A percentile compares a stretch with the other conserved stretches of the same genome.
These are phyloP conservation scores for Verticillium nonalfalfae DNA, from an alignment of 2,329 filamentous ascomycete genomes.

Conservation along the genomic window DNA sequence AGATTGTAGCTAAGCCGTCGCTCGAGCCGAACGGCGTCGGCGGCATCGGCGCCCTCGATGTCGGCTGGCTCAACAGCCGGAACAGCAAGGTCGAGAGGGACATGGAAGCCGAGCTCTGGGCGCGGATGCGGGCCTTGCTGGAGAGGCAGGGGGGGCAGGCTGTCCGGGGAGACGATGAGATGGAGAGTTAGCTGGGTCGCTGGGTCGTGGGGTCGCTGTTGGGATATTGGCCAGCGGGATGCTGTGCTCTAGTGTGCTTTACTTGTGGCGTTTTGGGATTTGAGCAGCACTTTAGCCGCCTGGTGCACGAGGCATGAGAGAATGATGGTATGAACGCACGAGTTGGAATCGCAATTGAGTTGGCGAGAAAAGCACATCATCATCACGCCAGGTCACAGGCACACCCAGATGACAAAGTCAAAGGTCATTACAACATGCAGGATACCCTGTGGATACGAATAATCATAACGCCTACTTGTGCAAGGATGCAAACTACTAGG, in stretches of 20 bases:
- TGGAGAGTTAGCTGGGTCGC: neutral
- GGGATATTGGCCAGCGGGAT: no score
- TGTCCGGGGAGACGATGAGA: slow-evolving; percentile 10
- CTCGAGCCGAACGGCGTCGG: slow-evolving; percentile 49
- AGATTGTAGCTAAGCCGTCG: slow-evolving; percentile 23
- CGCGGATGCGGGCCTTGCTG: slow-evolving; percentile 27
- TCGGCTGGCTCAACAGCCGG: slow-evolving; percentile 84
- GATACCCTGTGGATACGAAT: neutral
- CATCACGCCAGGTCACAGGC: no score
- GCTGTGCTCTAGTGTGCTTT: no score
- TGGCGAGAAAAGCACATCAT: no score
- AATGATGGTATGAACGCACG: no score
- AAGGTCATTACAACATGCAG: no score
- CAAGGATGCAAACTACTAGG: neutral
- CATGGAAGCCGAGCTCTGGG: slow-evolving; percentile 79
- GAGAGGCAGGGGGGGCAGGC: slow-evolving; percentile 16
- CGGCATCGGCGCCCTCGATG: slow-evolving; percentile 61
- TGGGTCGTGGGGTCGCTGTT: no score
- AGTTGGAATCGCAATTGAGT: no score
- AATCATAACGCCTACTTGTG: neutral
- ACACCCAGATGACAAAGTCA: no score
- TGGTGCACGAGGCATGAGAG: no score
- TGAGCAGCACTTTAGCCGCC: no score
- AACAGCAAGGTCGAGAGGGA: slow-evolving; percentile 75
- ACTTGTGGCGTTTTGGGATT: no score